phyloP scores from a whole-genome alignment of 164 flowering plant species.

The Euptelea pleiosperma region DNA sequence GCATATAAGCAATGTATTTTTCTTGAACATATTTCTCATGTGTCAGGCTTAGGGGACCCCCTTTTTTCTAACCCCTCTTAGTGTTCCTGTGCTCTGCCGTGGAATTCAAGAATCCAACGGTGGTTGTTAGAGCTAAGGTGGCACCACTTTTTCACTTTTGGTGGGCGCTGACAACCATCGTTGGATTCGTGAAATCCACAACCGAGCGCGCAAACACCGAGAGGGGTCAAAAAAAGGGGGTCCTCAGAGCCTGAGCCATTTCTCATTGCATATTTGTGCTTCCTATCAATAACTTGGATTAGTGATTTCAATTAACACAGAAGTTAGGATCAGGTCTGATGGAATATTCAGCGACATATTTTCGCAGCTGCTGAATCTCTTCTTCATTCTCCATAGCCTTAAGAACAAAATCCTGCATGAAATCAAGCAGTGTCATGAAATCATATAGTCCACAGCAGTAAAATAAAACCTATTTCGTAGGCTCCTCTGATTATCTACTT shows the following conservation, averaged over 20 bases:
- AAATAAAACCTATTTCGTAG: constrained; percentile 62
- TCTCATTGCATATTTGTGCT: constrained; percentile 80
- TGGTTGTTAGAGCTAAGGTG: too few relatives aligned
- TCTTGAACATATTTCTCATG: constrained; percentile 81
- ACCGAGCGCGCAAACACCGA: too few relatives aligned
- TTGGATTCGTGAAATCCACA: too few relatives aligned
- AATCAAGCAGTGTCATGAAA: neutral
- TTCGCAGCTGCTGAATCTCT: constrained; percentile 71
- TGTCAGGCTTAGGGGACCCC: too few relatives aligned
- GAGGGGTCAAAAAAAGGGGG: too few relatives aligned
- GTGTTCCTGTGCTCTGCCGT: too few relatives aligned
- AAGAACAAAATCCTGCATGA: constrained; percentile 48
- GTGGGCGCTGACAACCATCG: too few relatives aligned
- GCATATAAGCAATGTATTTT: constrained; percentile 94
- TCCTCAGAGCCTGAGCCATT: too few relatives aligned
- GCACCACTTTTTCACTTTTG: too few relatives aligned
- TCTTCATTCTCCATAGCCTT: constrained; percentile 78
- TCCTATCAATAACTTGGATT: constrained; percentile 44
- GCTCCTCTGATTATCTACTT: constrained; percentile 39
- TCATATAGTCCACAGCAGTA: neutral
- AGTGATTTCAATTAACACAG: neutral
- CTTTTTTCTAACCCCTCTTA: too few relatives aligned
- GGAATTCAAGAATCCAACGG: too few relatives aligned
- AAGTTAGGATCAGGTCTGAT: constrained; percentile 25
- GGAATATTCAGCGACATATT: constrained; percentile 78